Conservation (phyloP, 2,329 filamentous ascomycete genomes). For the Emericellopsis cladophorae region DNA sequence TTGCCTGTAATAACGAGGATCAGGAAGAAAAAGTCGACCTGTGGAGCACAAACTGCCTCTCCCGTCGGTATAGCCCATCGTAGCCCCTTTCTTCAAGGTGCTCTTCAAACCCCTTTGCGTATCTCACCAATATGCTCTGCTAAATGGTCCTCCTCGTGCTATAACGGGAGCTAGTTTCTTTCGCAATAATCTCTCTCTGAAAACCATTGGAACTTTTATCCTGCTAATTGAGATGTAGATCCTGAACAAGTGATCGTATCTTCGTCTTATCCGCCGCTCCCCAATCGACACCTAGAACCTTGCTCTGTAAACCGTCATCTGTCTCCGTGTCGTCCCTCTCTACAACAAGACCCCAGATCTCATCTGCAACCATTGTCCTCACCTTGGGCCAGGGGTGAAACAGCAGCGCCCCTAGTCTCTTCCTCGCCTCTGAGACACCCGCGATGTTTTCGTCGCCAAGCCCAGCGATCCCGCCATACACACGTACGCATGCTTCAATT, state of each 20-base stretch:
- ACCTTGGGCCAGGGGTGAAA: constrained; percentile 74
- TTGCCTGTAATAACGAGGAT: no score
- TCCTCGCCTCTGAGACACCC: constrained; percentile 39
- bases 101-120: no score
- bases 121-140: no score
- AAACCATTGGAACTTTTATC: no score
- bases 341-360: constrained; percentile 36
- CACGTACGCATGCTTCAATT: constrained; percentile 64
- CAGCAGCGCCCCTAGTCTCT: constrained; percentile 61
- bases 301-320: constrained; percentile 13
- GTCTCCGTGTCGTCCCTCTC: constrained; percentile 10
- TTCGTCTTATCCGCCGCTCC: constrained; percentile 34
- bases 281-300: constrained; percentile 44
- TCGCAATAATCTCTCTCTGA: no score
- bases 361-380: constrained; percentile 44
- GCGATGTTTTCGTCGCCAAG: constrained; percentile 9
- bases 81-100: no score
- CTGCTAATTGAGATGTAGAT: constrained; percentile 23
- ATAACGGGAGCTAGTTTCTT: no score
- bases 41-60: no score
- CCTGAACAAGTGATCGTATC: constrained; percentile 27
- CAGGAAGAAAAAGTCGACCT: no score
- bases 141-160: no score
- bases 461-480: constrained; percentile 59
- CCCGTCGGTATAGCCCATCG: no score